Evolutionary conservation across 169 alveolate genomes (phyloP), one percentile per base, ranked within the genome.

Genomic region (Blepharisma undulans): DNA sequence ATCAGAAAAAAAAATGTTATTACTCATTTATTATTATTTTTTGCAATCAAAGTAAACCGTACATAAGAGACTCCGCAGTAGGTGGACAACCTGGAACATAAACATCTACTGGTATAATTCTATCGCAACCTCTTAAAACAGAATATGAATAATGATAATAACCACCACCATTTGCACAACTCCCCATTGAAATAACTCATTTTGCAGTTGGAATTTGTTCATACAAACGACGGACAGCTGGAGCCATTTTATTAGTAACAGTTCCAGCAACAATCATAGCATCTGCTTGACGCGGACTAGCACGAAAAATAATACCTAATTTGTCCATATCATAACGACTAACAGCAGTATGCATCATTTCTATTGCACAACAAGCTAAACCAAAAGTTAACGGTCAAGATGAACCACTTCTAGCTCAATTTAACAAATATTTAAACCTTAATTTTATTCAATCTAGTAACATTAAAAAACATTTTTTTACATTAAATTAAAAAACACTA

Each of bases 121-220:
- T 81, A 81, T 81, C 76, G 22, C 88, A 81, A 19, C 88, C 88
- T 25, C 88, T 81, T 27, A 81, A 19, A 84, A 84, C 90, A 10
- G 90, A 33, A 30, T 84, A 84, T n/a, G 90, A 84, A 32, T 84
- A 84, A 84, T 84, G 87, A 60, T 84, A 84, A 84, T 84, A 84
- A 34, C 90, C 90, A 34, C 90, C 90, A 19, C 90, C 90, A 27
- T 84, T 84, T 18, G 90, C 86, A 27, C 90, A 84, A 61, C 90
- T 84, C 21, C 90, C 90, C 90, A 84, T 84, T 19, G 90, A 84
- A 59, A 84, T 12, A 18, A 84, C 90, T 84, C 90, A 84, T 61
- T 60, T 84, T 14, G 90, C 16, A 10, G 25, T 12, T n/a, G 90
- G n/a, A 10, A 30, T 34, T 84, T 84, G 90, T 59, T 34, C 82